Evolutionary conservation across 495 filamentous ascomycete species (phyloP).

Genomic region (Penicillium antarcticum): DNA sequence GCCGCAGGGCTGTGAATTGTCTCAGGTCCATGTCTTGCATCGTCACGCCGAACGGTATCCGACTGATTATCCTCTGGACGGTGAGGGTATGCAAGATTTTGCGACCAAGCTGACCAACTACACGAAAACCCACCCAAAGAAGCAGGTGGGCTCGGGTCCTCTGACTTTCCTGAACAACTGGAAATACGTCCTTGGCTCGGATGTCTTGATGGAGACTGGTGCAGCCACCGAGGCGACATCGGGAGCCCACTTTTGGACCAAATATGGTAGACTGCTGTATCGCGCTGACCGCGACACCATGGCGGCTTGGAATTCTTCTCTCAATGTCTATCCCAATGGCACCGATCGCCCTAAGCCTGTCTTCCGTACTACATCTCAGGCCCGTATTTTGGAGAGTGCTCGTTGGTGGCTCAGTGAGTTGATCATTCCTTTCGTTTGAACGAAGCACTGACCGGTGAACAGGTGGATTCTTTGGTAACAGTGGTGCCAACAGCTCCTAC

Average conservation of each 20-base stretch:
- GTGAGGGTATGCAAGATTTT: slow-evolving; percentile 43
- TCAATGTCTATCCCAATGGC: slow-evolving; percentile 42
- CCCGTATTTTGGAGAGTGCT: slow-evolving; percentile 46
- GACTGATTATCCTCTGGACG: slow-evolving; percentile 37
- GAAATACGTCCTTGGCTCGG: slow-evolving; percentile 41
- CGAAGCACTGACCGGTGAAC: slow-evolving; percentile 2
- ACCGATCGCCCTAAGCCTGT: slow-evolving; percentile 42
- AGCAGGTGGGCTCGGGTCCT: slow-evolving; percentile 37
- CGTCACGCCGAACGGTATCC: slow-evolving; percentile 53
- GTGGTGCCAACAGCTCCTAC: slow-evolving; percentile 36
- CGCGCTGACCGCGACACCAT: slow-evolving; percentile 38
- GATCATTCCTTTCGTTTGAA: background rate
- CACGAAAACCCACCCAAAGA: slow-evolving; percentile 27
- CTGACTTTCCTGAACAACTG: slow-evolving; percentile 49
- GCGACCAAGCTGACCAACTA: slow-evolving; percentile 46
- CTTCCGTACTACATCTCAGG: slow-evolving; percentile 48
- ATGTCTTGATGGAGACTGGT: slow-evolving; percentile 43
- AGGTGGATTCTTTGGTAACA: slow-evolving; percentile 41
- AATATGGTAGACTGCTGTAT: slow-evolving; percentile 49
- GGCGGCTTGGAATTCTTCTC: slow-evolving; percentile 39
- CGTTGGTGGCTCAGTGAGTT: slow-evolving; percentile 40
- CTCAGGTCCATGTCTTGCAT: slow-evolving; percentile 49
- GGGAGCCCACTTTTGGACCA: slow-evolving; percentile 49
- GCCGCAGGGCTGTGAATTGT: slow-evolving; percentile 49
- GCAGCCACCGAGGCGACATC: slow-evolving; percentile 49